Conservation (phyloP, 805 yeast species). For the Zygoascus tannicola region DNA sequence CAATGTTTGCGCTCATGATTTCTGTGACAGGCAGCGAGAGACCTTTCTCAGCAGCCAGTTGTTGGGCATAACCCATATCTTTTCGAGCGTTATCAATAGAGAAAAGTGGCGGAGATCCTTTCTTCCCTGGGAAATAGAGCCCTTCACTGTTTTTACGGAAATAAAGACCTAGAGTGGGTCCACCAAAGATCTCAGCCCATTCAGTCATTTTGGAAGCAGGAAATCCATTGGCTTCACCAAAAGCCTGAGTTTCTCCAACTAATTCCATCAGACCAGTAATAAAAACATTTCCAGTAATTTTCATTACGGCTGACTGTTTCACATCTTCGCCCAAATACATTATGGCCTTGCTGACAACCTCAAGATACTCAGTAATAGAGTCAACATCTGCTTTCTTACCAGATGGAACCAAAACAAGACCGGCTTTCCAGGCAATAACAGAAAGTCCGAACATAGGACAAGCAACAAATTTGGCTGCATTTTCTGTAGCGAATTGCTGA, state of each 20-base stretch:
- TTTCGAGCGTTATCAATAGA: slow-evolving; percentile 20
- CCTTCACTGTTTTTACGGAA: slow-evolving; percentile 15
- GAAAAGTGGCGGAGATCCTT: slow-evolving; percentile 17
- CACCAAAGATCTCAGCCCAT: slow-evolving; percentile 13
- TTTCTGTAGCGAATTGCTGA: slow-evolving; percentile 7
- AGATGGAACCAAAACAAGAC: slow-evolving; percentile 20
- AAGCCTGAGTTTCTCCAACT: slow-evolving; percentile 18
- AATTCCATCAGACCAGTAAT: slow-evolving; percentile 24
- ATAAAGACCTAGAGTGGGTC: slow-evolving; percentile 15
- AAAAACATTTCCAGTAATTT: slow-evolving; percentile 23
- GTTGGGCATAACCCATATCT: slow-evolving; percentile 21
- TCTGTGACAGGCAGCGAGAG: slow-evolving; percentile 18
- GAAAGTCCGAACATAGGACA: slow-evolving; percentile 26
- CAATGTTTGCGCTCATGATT: slow-evolving; percentile 7
- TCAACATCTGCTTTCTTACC: slow-evolving; percentile 20
- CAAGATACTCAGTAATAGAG: slow-evolving; percentile 16
- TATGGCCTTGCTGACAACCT: slow-evolving; percentile 21
- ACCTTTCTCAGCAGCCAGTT: slow-evolving; percentile 17
- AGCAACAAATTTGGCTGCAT: slow-evolving; percentile 20
- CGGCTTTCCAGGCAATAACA: slow-evolving; percentile 21
- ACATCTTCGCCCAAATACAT: slow-evolving; percentile 22
- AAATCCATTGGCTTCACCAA: slow-evolving; percentile 22
- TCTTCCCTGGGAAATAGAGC: slow-evolving; percentile 15
- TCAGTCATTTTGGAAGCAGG: slow-evolving; percentile 15
- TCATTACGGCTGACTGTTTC: slow-evolving; percentile 19